Percentiles rank a stretch among this genome's conserved stretches.
Evolutionary conservation across 2,329 filamentous ascomycete species (phyloP).

Genomic region (Fusarium decemcellulare): DNA sequence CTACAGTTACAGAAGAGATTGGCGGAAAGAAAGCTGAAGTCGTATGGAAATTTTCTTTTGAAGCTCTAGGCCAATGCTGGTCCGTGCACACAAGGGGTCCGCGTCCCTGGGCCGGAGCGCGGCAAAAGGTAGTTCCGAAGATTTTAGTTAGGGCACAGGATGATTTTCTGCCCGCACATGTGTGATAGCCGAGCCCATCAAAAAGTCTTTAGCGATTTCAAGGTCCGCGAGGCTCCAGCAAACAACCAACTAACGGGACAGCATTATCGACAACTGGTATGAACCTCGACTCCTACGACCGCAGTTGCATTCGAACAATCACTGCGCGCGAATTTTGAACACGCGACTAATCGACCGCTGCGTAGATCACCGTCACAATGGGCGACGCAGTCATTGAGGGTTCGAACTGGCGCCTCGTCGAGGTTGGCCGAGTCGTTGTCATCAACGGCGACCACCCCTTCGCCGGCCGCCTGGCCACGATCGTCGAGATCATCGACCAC

Average conservation of each 20-base stretch:
- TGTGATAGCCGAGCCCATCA: slow-evolving; percentile 54
- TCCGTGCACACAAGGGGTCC: slow-evolving; percentile 33
- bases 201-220: slow-evolving; percentile 58
- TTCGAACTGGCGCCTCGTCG: slow-evolving; percentile 94
- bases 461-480: slow-evolving; percentile 89
- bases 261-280: slow-evolving; percentile 58
- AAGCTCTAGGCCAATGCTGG: slow-evolving; percentile 41
- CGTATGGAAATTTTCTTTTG: slow-evolving; percentile 46
- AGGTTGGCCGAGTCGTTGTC: slow-evolving; percentile 97
- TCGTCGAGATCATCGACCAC: slow-evolving; percentile 99
- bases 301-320: slow-evolving; percentile 43
- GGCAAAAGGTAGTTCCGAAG: slow-evolving; percentile 50
- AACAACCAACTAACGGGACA: slow-evolving; percentile 57
- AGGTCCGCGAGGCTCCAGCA: slow-evolving; percentile 54
- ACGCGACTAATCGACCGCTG: slow-evolving; percentile 52
- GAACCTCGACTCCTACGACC: slow-evolving; percentile 49
- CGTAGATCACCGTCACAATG: slow-evolving; percentile 78
- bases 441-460: slow-evolving; percentile 84
- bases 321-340: slow-evolving; percentile 45
- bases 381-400: slow-evolving; percentile 86
- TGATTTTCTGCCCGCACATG: slow-evolving; percentile 59
- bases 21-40: not conserved
- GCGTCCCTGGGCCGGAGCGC: slow-evolving; percentile 9
- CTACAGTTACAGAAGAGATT: slow-evolving; percentile 22
- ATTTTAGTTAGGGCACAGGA: slow-evolving; percentile 59